Evolutionary conservation across 140 eudicot species (phyloP).

Genomic region (Oenanthe javanica): DNA sequence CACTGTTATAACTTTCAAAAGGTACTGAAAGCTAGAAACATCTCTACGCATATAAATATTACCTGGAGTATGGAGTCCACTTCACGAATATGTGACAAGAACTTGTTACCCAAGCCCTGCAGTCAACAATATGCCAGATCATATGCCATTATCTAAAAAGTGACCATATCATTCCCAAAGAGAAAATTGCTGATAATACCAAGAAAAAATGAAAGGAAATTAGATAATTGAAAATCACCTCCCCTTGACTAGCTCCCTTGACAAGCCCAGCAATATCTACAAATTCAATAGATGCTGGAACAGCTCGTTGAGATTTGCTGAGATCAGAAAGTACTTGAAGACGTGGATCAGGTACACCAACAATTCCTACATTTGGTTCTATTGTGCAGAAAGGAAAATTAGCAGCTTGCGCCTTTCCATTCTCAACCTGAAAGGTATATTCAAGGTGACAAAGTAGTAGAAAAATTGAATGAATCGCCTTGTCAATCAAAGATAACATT

Average conservation of each 20-base stretch:
- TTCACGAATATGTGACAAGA: constrained; percentile 93
- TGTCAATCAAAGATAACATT: background rate
- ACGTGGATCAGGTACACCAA: constrained; percentile 90
- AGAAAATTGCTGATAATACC: background rate
- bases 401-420: constrained; percentile 99
- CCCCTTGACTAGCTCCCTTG: constrained; percentile 99
- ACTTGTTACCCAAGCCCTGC: constrained; percentile 95
- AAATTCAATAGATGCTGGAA: constrained; percentile 90
- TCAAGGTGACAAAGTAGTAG: background rate
- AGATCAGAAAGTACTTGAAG: constrained; percentile 78
- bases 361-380: constrained; percentile 94
- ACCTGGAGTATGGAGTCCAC: constrained; percentile 98
- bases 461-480: background rate
- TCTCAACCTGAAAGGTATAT: constrained; percentile 64
- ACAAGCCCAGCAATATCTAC: constrained; percentile 99
- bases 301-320: constrained; percentile 81
- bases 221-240: constrained; percentile 39
- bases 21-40: constrained; percentile 1
- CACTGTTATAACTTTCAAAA: background rate
- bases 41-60: constrained; percentile 5
- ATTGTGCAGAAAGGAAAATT: constrained; percentile 98
- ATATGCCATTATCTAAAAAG: constrained; percentile 5
- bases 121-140: constrained; percentile 2
- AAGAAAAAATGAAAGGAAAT: background rate
- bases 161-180: background rate